These are phyloP conservation scores for Cyclostephanos invisitatus DNA, from an alignment of 108 stramenopile genomes.

Conservation along the genomic window DNA sequence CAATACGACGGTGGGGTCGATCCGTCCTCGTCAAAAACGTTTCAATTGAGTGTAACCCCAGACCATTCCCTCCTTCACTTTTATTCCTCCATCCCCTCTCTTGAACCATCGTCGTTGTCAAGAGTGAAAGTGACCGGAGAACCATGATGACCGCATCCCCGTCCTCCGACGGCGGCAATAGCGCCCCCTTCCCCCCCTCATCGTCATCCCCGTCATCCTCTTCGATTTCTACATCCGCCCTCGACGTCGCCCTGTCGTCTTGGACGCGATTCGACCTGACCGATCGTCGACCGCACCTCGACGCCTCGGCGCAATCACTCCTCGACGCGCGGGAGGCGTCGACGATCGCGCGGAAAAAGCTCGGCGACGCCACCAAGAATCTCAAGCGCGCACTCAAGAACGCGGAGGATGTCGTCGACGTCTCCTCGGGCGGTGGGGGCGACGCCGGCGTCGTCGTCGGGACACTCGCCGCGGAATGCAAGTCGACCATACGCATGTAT, in stretches of 20 bases:
- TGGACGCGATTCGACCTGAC: constrained; percentile 67
- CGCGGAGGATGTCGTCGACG: constrained; percentile 33
- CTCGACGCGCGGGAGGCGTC: constrained; percentile 67
- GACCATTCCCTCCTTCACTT: too few relatives aligned
- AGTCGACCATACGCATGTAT: constrained; percentile 75
- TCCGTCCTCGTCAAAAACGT: too few relatives aligned
- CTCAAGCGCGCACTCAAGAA: constrained; percentile 78
- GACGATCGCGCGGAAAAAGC: constrained; percentile 64
- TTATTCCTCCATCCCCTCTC: too few relatives aligned
- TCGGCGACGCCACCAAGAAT: constrained; percentile 76
- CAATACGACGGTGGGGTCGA: too few relatives aligned
- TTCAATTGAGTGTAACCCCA: too few relatives aligned
- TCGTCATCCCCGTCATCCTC: not conserved
- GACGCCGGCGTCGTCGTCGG: constrained; percentile 6
- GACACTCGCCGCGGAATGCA: constrained; percentile 56
- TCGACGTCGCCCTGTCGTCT: constrained; percentile 54
- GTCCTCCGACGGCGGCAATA: not conserved
- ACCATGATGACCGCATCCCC: too few relatives aligned
- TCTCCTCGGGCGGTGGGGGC: constrained; percentile 17
- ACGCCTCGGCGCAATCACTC: constrained; percentile 35
- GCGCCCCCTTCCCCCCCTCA: not conserved
- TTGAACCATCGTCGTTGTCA: too few relatives aligned
- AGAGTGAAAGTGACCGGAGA: too few relatives aligned
- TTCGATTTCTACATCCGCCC: constrained; percentile 29
- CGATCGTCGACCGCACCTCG: constrained; percentile 48